Conservation (phyloP, 305 asterid genomes). For the Fraxinus platypoda region DNA sequence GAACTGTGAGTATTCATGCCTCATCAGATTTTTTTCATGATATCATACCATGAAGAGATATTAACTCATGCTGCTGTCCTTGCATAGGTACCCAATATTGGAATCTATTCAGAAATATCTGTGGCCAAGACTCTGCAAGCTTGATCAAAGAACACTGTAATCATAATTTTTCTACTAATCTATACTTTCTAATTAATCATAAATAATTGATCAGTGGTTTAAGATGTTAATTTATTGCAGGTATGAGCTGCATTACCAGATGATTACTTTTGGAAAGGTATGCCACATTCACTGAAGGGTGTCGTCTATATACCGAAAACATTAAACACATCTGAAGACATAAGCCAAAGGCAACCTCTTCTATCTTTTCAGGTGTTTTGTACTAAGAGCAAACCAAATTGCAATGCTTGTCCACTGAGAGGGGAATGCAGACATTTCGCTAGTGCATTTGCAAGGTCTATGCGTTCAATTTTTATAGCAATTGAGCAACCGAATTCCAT, state of each 20-base stretch:
- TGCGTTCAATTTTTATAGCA: conserved; percentile 21
- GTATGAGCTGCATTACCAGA: conserved; percentile 96
- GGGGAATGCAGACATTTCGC: conserved; percentile 99
- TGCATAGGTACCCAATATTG: conserved; percentile 82
- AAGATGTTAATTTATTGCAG: conserved; percentile 49
- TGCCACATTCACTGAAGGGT: conserved; percentile 12
- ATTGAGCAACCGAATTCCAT: conserved; percentile 4
- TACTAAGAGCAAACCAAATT: conserved; percentile 95
- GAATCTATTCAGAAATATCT: conserved; percentile 93
- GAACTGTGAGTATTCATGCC: conserved; percentile 71
- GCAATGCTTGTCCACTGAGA: conserved; percentile 98
- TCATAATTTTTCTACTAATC: conserved; percentile 14
- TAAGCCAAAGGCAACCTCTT: conserved; percentile 23
- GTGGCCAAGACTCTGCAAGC: conserved; percentile 99
- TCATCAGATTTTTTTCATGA: conserved; percentile 13
- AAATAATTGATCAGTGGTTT: conserved; percentile 29
- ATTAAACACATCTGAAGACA: conserved; percentile 6
- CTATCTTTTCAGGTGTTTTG: conserved; percentile 78
- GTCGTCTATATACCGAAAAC: conserved; percentile 6
- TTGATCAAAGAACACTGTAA: conserved; percentile 95
- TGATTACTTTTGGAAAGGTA: conserved; percentile 99
- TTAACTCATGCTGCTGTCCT: conserved; percentile 29
- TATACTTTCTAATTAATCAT: background rate
- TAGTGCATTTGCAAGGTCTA: conserved; percentile 96
- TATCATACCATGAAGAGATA: conserved; percentile 21